Base-by-base conservation (phyloP, 352 stramenopile species). In the Thraustotheca clavata region DNA sequence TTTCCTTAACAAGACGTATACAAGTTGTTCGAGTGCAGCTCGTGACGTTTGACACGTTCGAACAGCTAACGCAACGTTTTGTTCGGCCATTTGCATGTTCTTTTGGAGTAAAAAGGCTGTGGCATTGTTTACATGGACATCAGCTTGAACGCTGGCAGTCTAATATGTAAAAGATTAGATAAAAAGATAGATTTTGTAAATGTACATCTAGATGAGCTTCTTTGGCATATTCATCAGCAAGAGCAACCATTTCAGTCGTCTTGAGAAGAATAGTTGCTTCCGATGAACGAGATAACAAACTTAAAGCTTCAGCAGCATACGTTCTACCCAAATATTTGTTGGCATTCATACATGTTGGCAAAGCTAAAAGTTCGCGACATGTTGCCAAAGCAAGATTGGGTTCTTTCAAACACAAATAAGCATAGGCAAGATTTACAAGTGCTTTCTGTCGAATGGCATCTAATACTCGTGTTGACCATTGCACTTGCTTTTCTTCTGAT, bases 371-470 rank as follows among this genome's bases (percentile, higher is more conserved):
- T 61, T 93, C 80, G 55, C 90, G 89, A 14, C 87, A 79, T 38
- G 72, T 93, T 59, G 73, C 80, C 55, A 96, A 83, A 4, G 86
- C 85, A n/a, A 93, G 67, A 29, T 94, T 80, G n/a, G 88, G 88
- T 60, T 95, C 87, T 72, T 94, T 85, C 74, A 96, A 89, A 38
- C 80, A 90, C 70, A 96, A 73, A 70, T 96, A 94, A 36, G 95
- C 86, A 67, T 96, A 96, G 47, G 84, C 81, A 43, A 96, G 68
- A 59, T 94, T 90, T 43, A 92, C 75, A 27, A 96, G 65, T 31
- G 86, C 86, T 63, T 94, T 94, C 59, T 96, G 87, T 24, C 83
- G 78, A 60, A 92, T 57, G 26, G 76, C 63, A 68, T 92, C 80
- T 18, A 92, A 70, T 22, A 79, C 75, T 31, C 87, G 72, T 32